phyloP scores from a whole-genome alignment of 305 asterid species.

The Rubia occidens region DNA sequence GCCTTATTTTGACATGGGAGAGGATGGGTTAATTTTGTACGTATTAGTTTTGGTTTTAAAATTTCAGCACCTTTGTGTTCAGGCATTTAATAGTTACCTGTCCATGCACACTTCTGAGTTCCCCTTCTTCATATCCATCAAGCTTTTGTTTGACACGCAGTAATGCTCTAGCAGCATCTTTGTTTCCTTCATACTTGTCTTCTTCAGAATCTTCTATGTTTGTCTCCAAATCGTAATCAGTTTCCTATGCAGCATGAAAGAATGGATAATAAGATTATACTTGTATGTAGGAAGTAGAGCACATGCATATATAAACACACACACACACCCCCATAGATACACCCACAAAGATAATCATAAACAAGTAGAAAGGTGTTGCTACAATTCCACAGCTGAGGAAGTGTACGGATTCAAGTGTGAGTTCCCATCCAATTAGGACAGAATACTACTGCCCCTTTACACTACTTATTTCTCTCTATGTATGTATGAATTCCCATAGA shows the following conservation, averaged over 20 bases:
- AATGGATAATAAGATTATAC: constrained; percentile 1
- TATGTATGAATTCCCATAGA: neutral
- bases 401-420: neutral
- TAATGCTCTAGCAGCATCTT: constrained; percentile 94
- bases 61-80: no score
- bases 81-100: constrained; percentile 45
- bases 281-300: constrained; percentile 1
- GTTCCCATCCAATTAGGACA: neutral
- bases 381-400: neutral
- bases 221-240: constrained; percentile 63
- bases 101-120: constrained; percentile 90
- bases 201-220: constrained; percentile 62
- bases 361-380: neutral
- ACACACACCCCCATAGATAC: no score
- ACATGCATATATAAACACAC: neutral
- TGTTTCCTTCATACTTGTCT: constrained; percentile 80
- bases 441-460: neutral
- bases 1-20: no score
- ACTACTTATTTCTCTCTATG: neutral
- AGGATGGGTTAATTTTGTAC: no score
- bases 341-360: no score
- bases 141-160: constrained; percentile 95
- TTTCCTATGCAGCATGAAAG: constrained; percentile 44
- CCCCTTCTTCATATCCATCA: constrained; percentile 98
- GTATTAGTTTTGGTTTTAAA: no score